phyloP scores from a whole-genome alignment of 2,329 filamentous ascomycete species.

The Penicillium aurantiogriseum region DNA sequence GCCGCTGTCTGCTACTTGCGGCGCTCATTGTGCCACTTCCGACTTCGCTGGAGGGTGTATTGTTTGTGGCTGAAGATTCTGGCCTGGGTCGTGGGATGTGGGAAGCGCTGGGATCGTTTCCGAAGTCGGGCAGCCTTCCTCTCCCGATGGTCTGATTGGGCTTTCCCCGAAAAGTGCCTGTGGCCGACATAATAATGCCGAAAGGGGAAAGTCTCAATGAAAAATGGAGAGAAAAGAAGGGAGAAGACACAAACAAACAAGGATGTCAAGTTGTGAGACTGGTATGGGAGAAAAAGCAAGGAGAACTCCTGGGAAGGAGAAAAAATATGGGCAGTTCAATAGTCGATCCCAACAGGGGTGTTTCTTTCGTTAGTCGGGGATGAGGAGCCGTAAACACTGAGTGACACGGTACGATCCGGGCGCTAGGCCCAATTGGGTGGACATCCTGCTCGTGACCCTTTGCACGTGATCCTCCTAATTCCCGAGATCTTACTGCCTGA shows the following conservation, averaged over 20 bases:
- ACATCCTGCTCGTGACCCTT: slow-evolving; percentile 9
- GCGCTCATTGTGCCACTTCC: slow-evolving; percentile 74
- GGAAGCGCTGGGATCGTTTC: slow-evolving; percentile 52
- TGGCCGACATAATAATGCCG: slow-evolving; percentile 54
- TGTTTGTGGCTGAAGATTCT: slow-evolving; percentile 44
- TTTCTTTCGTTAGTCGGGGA: slow-evolving; percentile 13
- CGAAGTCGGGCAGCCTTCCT: slow-evolving; percentile 53
- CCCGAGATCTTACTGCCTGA: not conserved
- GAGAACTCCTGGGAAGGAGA: slow-evolving; percentile 10
- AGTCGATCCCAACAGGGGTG: slow-evolving; percentile 29
- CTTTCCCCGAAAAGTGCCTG: slow-evolving; percentile 60
- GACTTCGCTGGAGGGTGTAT: slow-evolving; percentile 49
- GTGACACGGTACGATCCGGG: slow-evolving; percentile 19
- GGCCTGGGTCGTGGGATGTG: slow-evolving; percentile 63
- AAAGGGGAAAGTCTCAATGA: slow-evolving; percentile 21
- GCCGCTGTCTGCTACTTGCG: slow-evolving; percentile 81
- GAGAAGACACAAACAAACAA: slow-evolving; percentile 17
- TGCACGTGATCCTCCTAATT: slow-evolving; percentile 13
- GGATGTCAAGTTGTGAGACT: slow-evolving; percentile 13
- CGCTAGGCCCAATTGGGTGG: slow-evolving; percentile 19
- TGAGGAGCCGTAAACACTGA: slow-evolving; percentile 22
- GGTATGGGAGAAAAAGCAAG: slow-evolving; percentile 16
- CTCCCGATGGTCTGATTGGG: slow-evolving; percentile 54
- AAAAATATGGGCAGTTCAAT: slow-evolving; percentile 27
- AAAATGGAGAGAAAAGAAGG: slow-evolving; percentile 12